A percentile compares a stretch with the other conserved stretches of the same genome.
These are phyloP conservation scores for Irpex sp. DNA, from an alignment of 1,284 basidiomycete species.

Conservation along the genomic window DNA sequence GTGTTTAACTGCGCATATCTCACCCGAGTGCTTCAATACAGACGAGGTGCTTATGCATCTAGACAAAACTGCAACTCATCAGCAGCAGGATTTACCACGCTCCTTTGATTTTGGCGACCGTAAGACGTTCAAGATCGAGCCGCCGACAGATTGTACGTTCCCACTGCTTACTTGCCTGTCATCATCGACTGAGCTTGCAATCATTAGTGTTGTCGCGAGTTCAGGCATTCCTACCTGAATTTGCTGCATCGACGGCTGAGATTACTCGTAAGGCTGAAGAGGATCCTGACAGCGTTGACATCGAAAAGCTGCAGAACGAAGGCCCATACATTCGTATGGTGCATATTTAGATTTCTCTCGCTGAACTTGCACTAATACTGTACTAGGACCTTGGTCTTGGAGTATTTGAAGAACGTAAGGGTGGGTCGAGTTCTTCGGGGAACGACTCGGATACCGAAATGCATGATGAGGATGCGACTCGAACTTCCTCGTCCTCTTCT, in stretches of 20 bases:
- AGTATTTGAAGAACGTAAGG: conserved; percentile 48
- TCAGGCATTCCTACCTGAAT: conserved; percentile 58
- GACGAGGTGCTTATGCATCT: conserved; percentile 27
- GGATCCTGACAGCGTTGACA: conserved; percentile 56
- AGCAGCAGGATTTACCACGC: conserved; percentile 2
- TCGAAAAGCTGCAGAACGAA: conserved; percentile 51
- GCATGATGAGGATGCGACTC: conserved; percentile 10
- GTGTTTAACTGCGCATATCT: background rate
- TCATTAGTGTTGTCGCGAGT: conserved; percentile 54
- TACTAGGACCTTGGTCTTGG: conserved; percentile 61
- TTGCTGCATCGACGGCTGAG: conserved; percentile 57
- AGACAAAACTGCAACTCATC: conserved; percentile 13
- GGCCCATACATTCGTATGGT: conserved; percentile 67
- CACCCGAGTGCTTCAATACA: conserved; percentile 6
- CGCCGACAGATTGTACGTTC: conserved; percentile 31
- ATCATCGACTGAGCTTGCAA: conserved; percentile 5
- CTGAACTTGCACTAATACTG: conserved; percentile 1
- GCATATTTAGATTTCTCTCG: conserved; percentile 17
- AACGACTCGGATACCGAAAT: conserved; percentile 22
- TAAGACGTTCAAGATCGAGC: conserved; percentile 23
- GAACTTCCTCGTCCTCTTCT: conserved; percentile 17
- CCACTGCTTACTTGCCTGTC: background rate
- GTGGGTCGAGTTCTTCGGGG: conserved; percentile 14
- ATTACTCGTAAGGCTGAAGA: conserved; percentile 39
- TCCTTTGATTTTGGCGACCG: conserved; percentile 27